Conservation (phyloP, 2,329 filamentous ascomycete genomes). For the Hypocreales sp. region DNA sequence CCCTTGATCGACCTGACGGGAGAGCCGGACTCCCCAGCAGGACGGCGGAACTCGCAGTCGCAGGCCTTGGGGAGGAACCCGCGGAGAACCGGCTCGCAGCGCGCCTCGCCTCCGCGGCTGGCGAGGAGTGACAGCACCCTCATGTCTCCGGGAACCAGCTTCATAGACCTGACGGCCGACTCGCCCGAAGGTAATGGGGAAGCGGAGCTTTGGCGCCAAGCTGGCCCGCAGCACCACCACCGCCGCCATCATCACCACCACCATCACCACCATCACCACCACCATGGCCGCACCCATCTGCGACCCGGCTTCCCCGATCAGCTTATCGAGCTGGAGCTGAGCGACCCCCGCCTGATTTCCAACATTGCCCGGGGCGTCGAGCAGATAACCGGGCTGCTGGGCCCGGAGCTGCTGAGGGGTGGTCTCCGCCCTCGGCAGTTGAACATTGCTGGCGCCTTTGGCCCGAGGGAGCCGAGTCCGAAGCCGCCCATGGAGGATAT, state of each 20-base stretch:
- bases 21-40: slow-evolving; percentile 30
- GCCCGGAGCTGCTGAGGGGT: slow-evolving; percentile 7
- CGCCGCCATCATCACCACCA: slow-evolving; percentile 5
- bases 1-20: slow-evolving; percentile 34
- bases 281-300: slow-evolving; percentile 2
- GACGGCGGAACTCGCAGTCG: slow-evolving; percentile 16
- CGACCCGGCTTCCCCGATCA: slow-evolving; percentile 8
- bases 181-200: slow-evolving; percentile 18
- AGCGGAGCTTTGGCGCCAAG: slow-evolving; percentile 1
- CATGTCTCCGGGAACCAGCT: slow-evolving; percentile 14
- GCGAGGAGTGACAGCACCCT: slow-evolving; percentile 29
- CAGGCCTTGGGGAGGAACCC: slow-evolving; percentile 16
- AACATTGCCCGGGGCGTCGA: slow-evolving; percentile 10
- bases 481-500: slow-evolving; percentile 46
- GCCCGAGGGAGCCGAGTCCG: slow-evolving; percentile 15
- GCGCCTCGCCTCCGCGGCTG: slow-evolving; percentile 24
- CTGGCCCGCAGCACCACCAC: slow-evolving; percentile 3
- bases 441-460: slow-evolving; percentile 13
- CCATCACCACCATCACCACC: slow-evolving; percentile 3
- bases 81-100: slow-evolving; percentile 24
- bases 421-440: slow-evolving; percentile 5
- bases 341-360: slow-evolving; percentile 5
- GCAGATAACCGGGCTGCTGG: slow-evolving; percentile 12
- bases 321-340: slow-evolving; percentile 11
- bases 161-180: slow-evolving; percentile 39